Base-by-base conservation (phyloP, 306 rosid genomes). In the Acacia melanoxylon region DNA sequence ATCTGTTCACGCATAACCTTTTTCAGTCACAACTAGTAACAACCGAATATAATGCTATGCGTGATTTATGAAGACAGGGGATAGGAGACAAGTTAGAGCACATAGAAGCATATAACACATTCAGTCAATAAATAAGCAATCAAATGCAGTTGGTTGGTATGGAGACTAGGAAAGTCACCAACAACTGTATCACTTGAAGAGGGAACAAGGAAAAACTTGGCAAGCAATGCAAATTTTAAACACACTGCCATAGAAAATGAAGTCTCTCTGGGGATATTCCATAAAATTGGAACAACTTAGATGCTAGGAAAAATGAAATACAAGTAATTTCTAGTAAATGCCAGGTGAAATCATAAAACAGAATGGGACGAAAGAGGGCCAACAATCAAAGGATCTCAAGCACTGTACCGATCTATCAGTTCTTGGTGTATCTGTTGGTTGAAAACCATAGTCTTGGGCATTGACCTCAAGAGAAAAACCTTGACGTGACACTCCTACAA, bases 381-480 rank as follows among this genome's bases (percentile, higher is more conserved):
- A 61, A 74, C 42, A 59, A 44, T 54, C 20, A 65, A 11, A 81
- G 40, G 58, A 48, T 74, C 59, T 85, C 11, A 68, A 78, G 78
- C 78, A 77, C 83, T 66, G 52, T 84, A 95, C 99, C 68, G 96
- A 95, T 95, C 99, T 92, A 88, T 95, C 98, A 41, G 97, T 95
- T 88, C 99, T 93, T 78, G 99, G 99, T 22, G 97, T 95, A 81
- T 92, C 91, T 19, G 95, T 92, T 82, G 98, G 93, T 83, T 92
- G 83, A 85, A 95, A 93, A 80, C 98, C 98, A 41, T 91, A 93
- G 77, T 95, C 94, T 82, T 78, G 71, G 40, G 99, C 99, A 78
- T 92, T 92, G 85, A 95, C 93, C 90, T 93, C 97, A 9, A 93
- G 88, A 75, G 80, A 89, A 83, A 93, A 93, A 82, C 88, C 93